Evolutionary conservation across 345 rosid genomes (phyloP).

Genomic region (Eucalyptus virginea): DNA sequence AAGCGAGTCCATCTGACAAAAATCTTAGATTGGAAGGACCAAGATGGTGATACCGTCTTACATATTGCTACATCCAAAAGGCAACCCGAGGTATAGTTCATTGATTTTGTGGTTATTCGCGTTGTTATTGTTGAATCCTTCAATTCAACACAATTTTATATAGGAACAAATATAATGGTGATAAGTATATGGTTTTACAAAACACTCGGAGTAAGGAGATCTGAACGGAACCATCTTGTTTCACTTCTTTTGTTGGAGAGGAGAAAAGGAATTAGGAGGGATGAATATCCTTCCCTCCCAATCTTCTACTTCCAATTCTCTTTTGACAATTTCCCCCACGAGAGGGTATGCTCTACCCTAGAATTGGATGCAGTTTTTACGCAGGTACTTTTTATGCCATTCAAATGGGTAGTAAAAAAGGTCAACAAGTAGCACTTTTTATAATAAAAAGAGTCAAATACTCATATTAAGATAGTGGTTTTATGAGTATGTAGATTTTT

Average conservation of each 20-base stretch:
- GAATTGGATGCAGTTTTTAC: background rate
- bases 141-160: background rate
- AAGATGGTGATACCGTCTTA: background rate
- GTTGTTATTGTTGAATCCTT: background rate
- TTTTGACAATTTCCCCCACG: background rate
- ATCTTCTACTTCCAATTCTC: background rate
- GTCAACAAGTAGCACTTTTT: no score
- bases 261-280: no score
- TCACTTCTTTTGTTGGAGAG: background rate
- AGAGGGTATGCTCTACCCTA: background rate
- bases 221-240: background rate
- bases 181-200: background rate
- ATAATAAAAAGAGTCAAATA: background rate
- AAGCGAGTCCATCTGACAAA: no score
- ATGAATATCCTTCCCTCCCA: background rate
- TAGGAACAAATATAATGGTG: background rate
- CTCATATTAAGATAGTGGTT: background rate
- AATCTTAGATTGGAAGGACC: no score
- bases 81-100: background rate
- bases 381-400: background rate
- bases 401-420: background rate
- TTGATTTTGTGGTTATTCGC: rapidly evolving
- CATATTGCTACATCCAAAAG: rapidly evolving
- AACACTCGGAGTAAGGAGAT: background rate
- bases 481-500: background rate